Conservation (phyloP, 176 grass and related monocot genomes). For the sorghum (Sorghum bicolor) region Sorghum_bicolor_NCBIv3 NC_012877.2:3901501-3902000, state of each 20-base stretch:
- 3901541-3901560: neutral
- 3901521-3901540: neutral
- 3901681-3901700: slow-evolving; percentile 22
- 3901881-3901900: slow-evolving; percentile 24
- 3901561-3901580: neutral
- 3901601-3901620: neutral
- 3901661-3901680: neutral
- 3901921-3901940: slow-evolving; percentile 35
- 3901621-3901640: neutral
- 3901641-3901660: neutral
- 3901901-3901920: neutral
- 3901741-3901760: slow-evolving; percentile 26
- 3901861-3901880: slow-evolving; percentile 47
- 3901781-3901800: slow-evolving; percentile 41
- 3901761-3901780: neutral
- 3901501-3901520: too few relatives aligned
- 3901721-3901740: slow-evolving; percentile 14
- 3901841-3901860: neutral
- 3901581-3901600: neutral
- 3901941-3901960: slow-evolving; percentile 50
- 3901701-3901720: neutral
- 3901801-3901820: slow-evolving; percentile 31
- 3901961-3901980: slow-evolving; percentile 7
- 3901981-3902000: slow-evolving; percentile 4
- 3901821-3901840: slow-evolving; percentile 42